phyloP scores from a whole-genome alignment of 257 asterid species.

The Penstemon davidsonii region DNA sequence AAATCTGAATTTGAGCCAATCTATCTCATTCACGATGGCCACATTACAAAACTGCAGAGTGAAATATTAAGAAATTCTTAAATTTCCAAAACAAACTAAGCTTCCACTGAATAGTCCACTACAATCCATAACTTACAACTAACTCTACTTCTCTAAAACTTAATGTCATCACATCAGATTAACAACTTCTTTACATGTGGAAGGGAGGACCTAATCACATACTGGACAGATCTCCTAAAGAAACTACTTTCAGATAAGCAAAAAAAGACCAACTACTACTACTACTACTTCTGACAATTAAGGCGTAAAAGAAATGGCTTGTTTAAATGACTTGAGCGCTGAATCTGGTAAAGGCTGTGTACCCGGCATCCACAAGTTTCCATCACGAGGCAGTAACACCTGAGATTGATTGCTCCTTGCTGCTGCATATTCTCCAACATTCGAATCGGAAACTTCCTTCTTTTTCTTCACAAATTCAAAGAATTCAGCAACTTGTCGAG shows the following conservation, averaged over 20 bases:
- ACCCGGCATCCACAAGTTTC: conserved; percentile 69
- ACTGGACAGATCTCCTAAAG: background rate
- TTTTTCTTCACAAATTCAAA: conserved; percentile 80
- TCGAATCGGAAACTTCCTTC: conserved; percentile 42
- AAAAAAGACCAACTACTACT: too few relatives aligned
- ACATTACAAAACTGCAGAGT: too few relatives aligned
- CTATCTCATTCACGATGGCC: too few relatives aligned
- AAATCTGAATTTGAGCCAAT: too few relatives aligned
- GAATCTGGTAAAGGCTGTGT: conserved; percentile 52
- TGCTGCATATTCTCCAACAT: conserved; percentile 32
- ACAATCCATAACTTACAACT: conserved; percentile 38
- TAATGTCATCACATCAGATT: conserved; percentile 17
- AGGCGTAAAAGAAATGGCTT: conserved; percentile 55
- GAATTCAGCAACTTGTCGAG: conserved; percentile 95
- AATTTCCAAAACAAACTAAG: background rate
- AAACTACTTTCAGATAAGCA: background rate
- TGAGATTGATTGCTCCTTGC: conserved; percentile 41
- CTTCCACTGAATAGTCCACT: conserved; percentile 28
- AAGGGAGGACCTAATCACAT: conserved; percentile 20
- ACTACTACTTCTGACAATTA: conserved; percentile 20
- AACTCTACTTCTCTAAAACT: conserved; percentile 28
- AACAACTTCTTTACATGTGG: conserved; percentile 47
- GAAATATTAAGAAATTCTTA: background rate
- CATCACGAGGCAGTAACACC: conserved; percentile 54
- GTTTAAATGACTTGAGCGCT: conserved; percentile 54